Evolutionary conservation across 495 filamentous ascomycete species (phyloP).

Genomic region (Aspergillus avenaceus): DNA sequence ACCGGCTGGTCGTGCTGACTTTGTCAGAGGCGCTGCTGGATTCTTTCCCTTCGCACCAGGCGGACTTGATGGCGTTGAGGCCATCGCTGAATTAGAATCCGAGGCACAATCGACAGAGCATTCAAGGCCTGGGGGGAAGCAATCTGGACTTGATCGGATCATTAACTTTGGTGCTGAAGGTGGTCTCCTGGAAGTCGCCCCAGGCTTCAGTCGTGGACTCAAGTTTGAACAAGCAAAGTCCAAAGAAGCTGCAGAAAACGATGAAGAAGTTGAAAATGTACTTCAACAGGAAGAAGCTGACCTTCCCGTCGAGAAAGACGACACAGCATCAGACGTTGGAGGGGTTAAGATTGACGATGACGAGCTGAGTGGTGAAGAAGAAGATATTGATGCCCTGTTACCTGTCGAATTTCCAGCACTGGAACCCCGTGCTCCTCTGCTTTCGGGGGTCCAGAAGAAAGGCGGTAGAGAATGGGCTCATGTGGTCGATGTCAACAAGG

Average conservation of each 20-base stretch:
- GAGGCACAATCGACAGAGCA: constrained; percentile 45
- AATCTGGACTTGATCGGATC: constrained; percentile 62
- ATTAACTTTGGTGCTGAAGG: constrained; percentile 76
- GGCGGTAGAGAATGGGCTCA: constrained; percentile 92
- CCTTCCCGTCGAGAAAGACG: constrained; percentile 30
- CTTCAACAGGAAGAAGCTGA: constrained; percentile 62
- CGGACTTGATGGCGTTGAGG: constrained; percentile 82
- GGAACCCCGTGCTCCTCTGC: constrained; percentile 76
- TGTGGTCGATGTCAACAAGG: constrained; percentile 90
- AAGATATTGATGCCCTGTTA: constrained; percentile 86
- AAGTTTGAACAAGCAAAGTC: constrained; percentile 62
- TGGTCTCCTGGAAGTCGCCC: constrained; percentile 75
- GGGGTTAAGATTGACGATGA: constrained; percentile 45
- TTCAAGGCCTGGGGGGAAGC: constrained; percentile 37
- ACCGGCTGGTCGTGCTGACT: constrained; percentile 82
- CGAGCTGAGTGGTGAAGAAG: constrained; percentile 56
- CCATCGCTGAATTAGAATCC: constrained; percentile 70
- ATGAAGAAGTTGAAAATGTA: constrained; percentile 68
- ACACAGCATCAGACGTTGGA: constrained; percentile 25
- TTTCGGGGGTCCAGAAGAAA: constrained; percentile 64
- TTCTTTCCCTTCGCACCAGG: constrained; percentile 96
- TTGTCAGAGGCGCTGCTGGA: constrained; percentile 90
- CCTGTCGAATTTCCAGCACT: constrained; percentile 91
- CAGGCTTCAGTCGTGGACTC: constrained; percentile 77
- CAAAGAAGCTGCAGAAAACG: constrained; percentile 51